phyloP scores from a whole-genome alignment of 176 grass and related monocot species.

The Triticum timopheevii region DNA sequence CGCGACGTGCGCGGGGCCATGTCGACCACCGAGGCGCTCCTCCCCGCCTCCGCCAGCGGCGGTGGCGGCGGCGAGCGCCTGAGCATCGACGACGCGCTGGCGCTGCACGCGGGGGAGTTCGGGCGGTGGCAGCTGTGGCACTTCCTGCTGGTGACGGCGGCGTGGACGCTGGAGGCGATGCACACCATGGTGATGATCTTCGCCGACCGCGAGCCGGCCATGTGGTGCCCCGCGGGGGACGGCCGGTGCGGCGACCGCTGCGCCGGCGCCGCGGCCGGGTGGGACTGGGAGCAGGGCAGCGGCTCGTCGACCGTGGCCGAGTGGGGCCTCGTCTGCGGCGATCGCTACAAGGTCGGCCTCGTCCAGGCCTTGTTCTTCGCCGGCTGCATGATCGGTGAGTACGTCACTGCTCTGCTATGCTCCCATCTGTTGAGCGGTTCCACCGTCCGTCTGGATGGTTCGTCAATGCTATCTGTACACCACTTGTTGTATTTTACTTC shows the following conservation, averaged over 20 bases:
- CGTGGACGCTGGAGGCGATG: slow-evolving; percentile 85
- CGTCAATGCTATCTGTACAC: too few relatives aligned
- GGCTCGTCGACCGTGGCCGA: slow-evolving; percentile 58
- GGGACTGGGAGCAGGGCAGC: slow-evolving; percentile 55
- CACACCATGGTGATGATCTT: slow-evolving; percentile 96
- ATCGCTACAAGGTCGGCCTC: slow-evolving; percentile 83
- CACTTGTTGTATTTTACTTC: too few relatives aligned
- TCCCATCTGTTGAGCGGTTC: not conserved
- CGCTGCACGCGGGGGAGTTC: slow-evolving; percentile 64
- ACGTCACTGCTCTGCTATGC: not conserved
- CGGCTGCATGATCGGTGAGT: slow-evolving; percentile 79
- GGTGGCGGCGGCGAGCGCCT: not conserved
- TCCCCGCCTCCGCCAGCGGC: not conserved
- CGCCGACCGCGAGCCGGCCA: slow-evolving; percentile 66
- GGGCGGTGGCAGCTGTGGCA: slow-evolving; percentile 91
- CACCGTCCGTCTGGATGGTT: not conserved
- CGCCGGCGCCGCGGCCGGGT: slow-evolving; percentile 18
- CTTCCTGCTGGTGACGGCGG: slow-evolving; percentile 69
- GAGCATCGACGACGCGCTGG: slow-evolving; percentile 75
- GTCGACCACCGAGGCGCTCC: slow-evolving; percentile 39
- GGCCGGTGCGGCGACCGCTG: slow-evolving; percentile 44
- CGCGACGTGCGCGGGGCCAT: not conserved
- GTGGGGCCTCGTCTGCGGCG: slow-evolving; percentile 71
- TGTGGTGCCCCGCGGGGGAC: not conserved
- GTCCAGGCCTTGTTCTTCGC: slow-evolving; percentile 74